Conservation (phyloP, 2,329 filamentous ascomycete genomes). For the Curvularia hawaiiensis region DNA sequence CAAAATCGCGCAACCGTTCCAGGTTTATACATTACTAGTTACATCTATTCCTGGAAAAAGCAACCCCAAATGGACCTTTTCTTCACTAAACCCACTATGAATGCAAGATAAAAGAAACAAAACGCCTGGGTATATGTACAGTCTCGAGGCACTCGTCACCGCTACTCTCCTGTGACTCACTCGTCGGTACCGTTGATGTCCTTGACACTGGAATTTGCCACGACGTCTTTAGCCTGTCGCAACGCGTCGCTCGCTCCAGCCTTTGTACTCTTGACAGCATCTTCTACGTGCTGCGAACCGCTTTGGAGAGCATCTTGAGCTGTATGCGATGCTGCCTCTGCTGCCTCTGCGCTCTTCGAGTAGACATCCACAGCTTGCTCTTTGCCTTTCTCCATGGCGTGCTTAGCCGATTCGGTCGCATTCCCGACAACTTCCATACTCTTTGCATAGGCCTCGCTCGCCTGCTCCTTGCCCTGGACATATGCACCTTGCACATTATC, state of each 20-base stretch:
- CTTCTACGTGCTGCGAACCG: conserved; percentile 18
- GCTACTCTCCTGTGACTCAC: conserved; percentile 6
- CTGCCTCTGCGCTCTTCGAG: conserved; percentile 13
- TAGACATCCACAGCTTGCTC: conserved; percentile 26
- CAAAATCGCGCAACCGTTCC: conserved; percentile 1
- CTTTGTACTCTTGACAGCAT: conserved; percentile 33
- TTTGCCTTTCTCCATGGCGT: conserved; percentile 36
- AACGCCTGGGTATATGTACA: conserved; percentile 27
- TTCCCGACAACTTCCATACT: conserved; percentile 33
- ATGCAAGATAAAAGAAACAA: conserved; percentile 6
- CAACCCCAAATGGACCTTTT: background rate
- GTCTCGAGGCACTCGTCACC: conserved; percentile 4
- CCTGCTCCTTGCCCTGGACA: conserved; percentile 40
- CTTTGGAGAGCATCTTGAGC: conserved; percentile 21
- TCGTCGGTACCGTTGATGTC: conserved; percentile 26
- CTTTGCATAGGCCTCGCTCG: conserved; percentile 27
- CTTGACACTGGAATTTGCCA: conserved; percentile 23
- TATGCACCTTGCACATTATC: conserved; percentile 39
- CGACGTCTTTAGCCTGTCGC: conserved; percentile 26
- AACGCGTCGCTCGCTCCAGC: conserved; percentile 17
- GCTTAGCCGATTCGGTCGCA: conserved; percentile 34
- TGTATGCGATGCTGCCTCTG: conserved; percentile 12
- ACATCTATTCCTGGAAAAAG: background rate
- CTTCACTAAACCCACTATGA: background rate
- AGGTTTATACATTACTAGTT: background rate